Conservation (phyloP, 805 yeast species). For the Candida parachauliodes region DNA sequence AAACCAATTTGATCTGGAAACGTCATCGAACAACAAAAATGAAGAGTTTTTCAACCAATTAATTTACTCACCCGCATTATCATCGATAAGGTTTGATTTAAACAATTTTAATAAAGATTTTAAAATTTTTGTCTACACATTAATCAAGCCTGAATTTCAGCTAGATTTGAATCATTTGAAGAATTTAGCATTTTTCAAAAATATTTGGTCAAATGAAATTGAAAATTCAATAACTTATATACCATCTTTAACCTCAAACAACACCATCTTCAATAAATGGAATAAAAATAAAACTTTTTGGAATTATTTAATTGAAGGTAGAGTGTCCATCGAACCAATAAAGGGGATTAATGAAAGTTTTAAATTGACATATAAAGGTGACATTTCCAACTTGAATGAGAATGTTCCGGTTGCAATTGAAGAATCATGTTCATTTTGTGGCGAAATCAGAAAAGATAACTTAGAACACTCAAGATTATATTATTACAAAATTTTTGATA, state of each 20-base stretch:
- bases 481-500: constrained; percentile 49
- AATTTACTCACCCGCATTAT: constrained; percentile 31
- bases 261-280: constrained; percentile 44
- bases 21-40: not conserved
- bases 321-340: constrained; percentile 81
- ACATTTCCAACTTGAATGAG: constrained; percentile 10
- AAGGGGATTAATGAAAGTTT: constrained; percentile 77
- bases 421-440: constrained; percentile 80
- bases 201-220: constrained; percentile 69
- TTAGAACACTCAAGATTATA: constrained; percentile 78
- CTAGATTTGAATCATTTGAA: constrained; percentile 41
- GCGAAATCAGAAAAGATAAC: constrained; percentile 67
- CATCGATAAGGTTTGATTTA: constrained; percentile 44
- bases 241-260: constrained; percentile 45
- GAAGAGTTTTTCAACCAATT: constrained; percentile 8
- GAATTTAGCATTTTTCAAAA: constrained; percentile 57
- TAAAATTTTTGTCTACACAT: constrained; percentile 33
- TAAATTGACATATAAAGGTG: constrained; percentile 36
- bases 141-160: constrained; percentile 31
- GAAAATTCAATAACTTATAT: constrained; percentile 42
- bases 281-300: constrained; percentile 50
- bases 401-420: constrained; percentile 62
- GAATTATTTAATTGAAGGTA: constrained; percentile 70
- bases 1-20: constrained; percentile 4
- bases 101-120: constrained; percentile 41